Percentiles rank a stretch among this genome's conserved stretches.
Evolutionary conservation across 371 early-diverging fungal genomes (phyloP).

Genomic region (Mucor indicus): DNA sequence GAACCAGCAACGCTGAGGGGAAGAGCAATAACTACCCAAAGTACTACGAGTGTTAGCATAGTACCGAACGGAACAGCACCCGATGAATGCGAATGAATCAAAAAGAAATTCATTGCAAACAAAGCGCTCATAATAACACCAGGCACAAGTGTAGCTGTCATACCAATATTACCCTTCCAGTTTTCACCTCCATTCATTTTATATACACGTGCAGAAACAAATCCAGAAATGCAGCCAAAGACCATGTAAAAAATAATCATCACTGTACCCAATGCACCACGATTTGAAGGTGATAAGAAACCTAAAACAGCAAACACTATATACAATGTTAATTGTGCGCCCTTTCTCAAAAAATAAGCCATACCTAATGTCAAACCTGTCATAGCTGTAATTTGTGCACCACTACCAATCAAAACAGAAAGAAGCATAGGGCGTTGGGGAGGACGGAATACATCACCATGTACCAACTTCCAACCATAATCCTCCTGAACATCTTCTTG

Average conservation of each 20-base stretch:
- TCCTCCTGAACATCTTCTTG: slow-evolving; percentile 89
- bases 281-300: slow-evolving; percentile 94
- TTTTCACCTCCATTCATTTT: slow-evolving; percentile 92
- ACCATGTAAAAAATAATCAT: slow-evolving; percentile 88
- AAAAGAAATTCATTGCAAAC: slow-evolving; percentile 86
- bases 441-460: slow-evolving; percentile 91
- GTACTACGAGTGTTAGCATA: slow-evolving; percentile 75
- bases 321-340: too few species aligned
- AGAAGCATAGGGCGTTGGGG: slow-evolving; percentile 78
- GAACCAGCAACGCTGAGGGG: slow-evolving; percentile 91
- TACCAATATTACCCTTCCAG: slow-evolving; percentile 79
- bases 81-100: slow-evolving; percentile 83
- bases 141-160: slow-evolving; percentile 86
- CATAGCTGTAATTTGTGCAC: slow-evolving; percentile 90
- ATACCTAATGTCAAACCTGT: slow-evolving; percentile 66
- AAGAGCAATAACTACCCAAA: slow-evolving; percentile 88
- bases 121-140: slow-evolving; percentile 69
- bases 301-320: slow-evolving; percentile 92
- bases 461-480: slow-evolving; percentile 91
- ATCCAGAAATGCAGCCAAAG: slow-evolving; percentile 86
- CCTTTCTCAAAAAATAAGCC: too few species aligned
- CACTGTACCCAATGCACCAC: slow-evolving; percentile 89
- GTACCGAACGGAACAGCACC: slow-evolving; percentile 93
- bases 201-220: slow-evolving; percentile 84
- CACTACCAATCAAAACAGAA: slow-evolving; percentile 87